phyloP scores from a whole-genome alignment of 2,329 filamentous ascomycete species.

The Zopfia rhizophila region DNA sequence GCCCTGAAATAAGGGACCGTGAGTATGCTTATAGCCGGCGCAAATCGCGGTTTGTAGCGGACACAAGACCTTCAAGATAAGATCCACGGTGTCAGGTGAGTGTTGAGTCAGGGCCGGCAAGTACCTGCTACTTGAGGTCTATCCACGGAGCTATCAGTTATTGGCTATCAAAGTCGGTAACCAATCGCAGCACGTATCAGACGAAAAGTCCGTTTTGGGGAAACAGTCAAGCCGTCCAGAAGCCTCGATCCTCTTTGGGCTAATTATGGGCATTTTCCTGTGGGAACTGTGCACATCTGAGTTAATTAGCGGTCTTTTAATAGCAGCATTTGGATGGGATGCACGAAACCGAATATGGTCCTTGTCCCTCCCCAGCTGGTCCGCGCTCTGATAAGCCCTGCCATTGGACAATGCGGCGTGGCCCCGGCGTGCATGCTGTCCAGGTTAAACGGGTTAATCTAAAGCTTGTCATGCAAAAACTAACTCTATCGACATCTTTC shows the following conservation, averaged over 20 bases:
- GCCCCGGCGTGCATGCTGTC: conserved; percentile 15
- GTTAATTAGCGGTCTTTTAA: conserved; percentile 48
- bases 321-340: conserved; percentile 32
- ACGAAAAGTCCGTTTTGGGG: conserved; percentile 25
- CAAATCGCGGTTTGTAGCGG: conserved; percentile 27
- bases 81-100: conserved; percentile 49
- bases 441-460: conserved; percentile 30
- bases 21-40: conserved; percentile 10
- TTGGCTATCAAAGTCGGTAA: conserved; percentile 47
- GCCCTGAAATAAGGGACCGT: conserved; percentile 5
- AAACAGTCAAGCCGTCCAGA: conserved; percentile 28
- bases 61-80: conserved; percentile 22
- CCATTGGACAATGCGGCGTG: conserved; percentile 39
- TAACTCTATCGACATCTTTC: conserved; percentile 37
- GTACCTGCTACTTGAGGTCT: conserved; percentile 42
- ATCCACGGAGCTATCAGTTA: conserved; percentile 49
- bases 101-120: conserved; percentile 29
- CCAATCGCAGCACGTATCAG: conserved; percentile 36
- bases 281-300: conserved; percentile 1
- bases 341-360: conserved; percentile 34
- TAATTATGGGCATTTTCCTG: conserved; percentile 47
- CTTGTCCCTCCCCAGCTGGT: conserved; percentile 28
- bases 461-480: conserved; percentile 52
- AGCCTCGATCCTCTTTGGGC: conserved; percentile 17
- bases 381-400: conserved; percentile 24